Percentiles rank a stretch among this genome's conserved stretches.
Conservation (phyloP, 2,329 filamentous ascomycete species). For the Nigrograna mackinnonii region DNA sequence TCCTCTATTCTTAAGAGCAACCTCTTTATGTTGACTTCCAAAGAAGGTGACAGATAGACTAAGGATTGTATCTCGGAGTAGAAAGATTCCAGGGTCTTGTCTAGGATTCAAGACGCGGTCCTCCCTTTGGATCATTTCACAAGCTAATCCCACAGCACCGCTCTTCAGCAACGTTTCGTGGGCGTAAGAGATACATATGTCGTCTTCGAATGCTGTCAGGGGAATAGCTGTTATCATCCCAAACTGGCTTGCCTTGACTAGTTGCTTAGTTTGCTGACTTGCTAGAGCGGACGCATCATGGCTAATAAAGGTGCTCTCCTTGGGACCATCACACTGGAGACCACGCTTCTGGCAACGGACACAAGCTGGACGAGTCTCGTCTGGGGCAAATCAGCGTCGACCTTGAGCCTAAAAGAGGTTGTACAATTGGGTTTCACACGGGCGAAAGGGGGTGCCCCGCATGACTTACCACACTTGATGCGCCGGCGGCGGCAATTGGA, state of each 20-base stretch:
- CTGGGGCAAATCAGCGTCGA: too few relatives aligned
- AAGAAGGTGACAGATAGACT: conserved; percentile 29
- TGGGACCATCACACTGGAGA: conserved; percentile 29
- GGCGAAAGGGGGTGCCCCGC: too few relatives aligned
- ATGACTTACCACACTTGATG: conserved; percentile 33
- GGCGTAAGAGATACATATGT: conserved; percentile 28
- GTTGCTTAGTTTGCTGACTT: too few relatives aligned
- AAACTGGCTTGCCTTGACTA: too few relatives aligned
- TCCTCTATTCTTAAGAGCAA: conserved; percentile 18
- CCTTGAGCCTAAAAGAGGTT: too few relatives aligned
- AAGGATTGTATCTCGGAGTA: conserved; percentile 26
- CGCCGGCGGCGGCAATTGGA: conserved; percentile 26
- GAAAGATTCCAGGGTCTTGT: conserved; percentile 17
- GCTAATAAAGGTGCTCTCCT: conserved; percentile 25
- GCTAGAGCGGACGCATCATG: too few relatives aligned
- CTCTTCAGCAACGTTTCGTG: conserved; percentile 27
- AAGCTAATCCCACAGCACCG: conserved; percentile 29
- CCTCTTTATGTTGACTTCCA: conserved; percentile 25
- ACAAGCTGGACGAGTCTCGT: conserved; percentile 27
- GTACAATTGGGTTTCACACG: too few relatives aligned
- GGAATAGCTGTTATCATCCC: too few relatives aligned
- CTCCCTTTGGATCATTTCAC: conserved; percentile 8
- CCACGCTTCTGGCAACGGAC: conserved; percentile 26
- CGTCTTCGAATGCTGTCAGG: conserved; percentile 29
- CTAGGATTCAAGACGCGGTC: too few relatives aligned